Conservation (phyloP, 2,329 filamentous ascomycete genomes). For the Cyphellophora attinorum region DNA sequence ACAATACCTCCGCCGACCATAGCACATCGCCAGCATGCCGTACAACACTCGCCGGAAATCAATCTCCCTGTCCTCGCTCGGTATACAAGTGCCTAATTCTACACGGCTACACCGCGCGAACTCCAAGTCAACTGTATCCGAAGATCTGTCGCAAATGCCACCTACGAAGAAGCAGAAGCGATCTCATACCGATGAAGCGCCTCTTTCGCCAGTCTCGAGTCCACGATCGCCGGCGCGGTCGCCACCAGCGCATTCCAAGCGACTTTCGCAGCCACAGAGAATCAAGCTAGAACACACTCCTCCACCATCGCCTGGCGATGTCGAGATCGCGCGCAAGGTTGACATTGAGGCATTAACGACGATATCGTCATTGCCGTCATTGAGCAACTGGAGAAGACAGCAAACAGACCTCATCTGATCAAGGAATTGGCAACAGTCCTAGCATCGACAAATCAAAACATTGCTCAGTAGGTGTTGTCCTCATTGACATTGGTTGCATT, state of each 20-base stretch:
- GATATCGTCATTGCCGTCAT: slow-evolving; percentile 91
- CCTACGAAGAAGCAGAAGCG: slow-evolving; percentile 67
- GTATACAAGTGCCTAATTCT: slow-evolving; percentile 67
- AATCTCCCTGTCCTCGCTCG: slow-evolving; percentile 81
- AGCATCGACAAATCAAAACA: slow-evolving; percentile 64
- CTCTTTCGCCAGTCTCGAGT: slow-evolving; percentile 24
- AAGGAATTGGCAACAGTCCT: slow-evolving; percentile 83
- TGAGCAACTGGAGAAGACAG: slow-evolving; percentile 75
- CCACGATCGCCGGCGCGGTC: slow-evolving; percentile 28
- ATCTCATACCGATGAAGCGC: slow-evolving; percentile 48
- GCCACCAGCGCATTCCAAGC: slow-evolving; percentile 25
- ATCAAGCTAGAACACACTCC: slow-evolving; percentile 58
- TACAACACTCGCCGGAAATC: slow-evolving; percentile 98
- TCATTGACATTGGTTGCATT: slow-evolving; percentile 2
- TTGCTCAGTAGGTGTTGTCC: slow-evolving; percentile 69
- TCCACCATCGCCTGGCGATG: slow-evolving; percentile 58
- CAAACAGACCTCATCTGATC: slow-evolving; percentile 85
- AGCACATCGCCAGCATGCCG: slow-evolving; percentile 51
- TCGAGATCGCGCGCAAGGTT: slow-evolving; percentile 43
- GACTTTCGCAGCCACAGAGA: slow-evolving; percentile 23
- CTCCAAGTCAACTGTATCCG: slow-evolving; percentile 52
- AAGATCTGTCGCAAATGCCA: slow-evolving; percentile 44
- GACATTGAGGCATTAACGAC: slow-evolving; percentile 82
- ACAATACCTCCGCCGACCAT: slow-evolving; percentile 8
- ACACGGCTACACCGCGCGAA: slow-evolving; percentile 49